Conservation (phyloP, 768 basidiomycete genomes). For the Postia placenta region DNA sequence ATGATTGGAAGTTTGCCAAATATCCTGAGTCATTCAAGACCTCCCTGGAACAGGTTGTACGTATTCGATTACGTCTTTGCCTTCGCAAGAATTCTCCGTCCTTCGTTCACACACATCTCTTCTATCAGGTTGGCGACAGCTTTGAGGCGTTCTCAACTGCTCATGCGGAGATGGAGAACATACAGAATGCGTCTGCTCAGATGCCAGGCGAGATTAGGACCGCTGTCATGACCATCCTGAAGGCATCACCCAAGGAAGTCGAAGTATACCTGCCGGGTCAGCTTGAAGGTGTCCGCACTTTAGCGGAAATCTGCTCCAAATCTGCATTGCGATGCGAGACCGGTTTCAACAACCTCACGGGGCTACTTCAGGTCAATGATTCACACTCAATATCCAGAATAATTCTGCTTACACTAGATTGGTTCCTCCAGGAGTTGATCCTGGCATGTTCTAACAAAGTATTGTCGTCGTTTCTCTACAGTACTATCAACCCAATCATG, state of each 20-base stretch:
- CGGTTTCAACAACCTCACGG: not conserved
- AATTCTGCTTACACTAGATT: not conserved
- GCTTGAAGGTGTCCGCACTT: not conserved
- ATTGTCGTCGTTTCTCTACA: conserved; percentile 1
- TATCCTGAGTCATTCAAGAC: conserved; percentile 11
- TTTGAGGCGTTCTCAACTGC: conserved; percentile 9
- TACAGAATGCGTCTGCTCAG: conserved; percentile 4
- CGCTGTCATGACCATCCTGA: not conserved
- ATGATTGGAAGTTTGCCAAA: conserved; percentile 5
- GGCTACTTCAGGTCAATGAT: not conserved
- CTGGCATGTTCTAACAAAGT: conserved; percentile 6
- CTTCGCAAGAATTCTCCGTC: not conserved
- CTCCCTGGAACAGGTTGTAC: conserved; percentile 7
- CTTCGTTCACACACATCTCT: not conserved
- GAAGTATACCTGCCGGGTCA: not conserved
- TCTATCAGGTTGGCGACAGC: conserved; percentile 9
- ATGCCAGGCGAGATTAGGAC: conserved; percentile 5
- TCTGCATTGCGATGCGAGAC: not conserved
- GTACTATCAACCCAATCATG: not conserved
- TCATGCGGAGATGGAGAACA: conserved; percentile 4
- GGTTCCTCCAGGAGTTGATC: not conserved
- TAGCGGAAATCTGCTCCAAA: conserved; percentile 2
- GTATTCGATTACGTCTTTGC: not conserved
- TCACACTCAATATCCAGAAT: not conserved
- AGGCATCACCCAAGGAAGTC: not conserved